Percentiles rank a stretch among this genome's conserved stretches.
Conservation (phyloP, 768 basidiomycete species). For the Leccinum subtestaceum region DNA sequence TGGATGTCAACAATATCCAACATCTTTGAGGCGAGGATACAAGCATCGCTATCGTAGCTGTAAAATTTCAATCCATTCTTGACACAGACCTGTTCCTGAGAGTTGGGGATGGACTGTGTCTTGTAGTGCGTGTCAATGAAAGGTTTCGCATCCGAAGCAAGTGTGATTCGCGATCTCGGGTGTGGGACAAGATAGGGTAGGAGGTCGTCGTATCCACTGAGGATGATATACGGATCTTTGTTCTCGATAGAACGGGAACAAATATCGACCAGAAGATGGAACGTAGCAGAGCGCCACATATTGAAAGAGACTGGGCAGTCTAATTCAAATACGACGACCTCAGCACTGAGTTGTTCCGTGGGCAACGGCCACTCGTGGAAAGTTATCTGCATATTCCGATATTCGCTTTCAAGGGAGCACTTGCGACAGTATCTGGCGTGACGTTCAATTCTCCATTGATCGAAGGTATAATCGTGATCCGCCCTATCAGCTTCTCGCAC, state of each 20-base stretch:
- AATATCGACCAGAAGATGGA: slow-evolving; percentile 34
- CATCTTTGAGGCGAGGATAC: slow-evolving; percentile 14
- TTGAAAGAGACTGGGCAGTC: slow-evolving; percentile 38
- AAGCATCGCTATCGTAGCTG: slow-evolving; percentile 27
- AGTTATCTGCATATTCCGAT: background rate
- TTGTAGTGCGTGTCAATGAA: slow-evolving; percentile 18
- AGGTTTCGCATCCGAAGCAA: slow-evolving; percentile 25
- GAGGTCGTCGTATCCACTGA: slow-evolving; percentile 15
- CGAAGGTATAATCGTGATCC: background rate
- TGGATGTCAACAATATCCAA: slow-evolving; percentile 16
- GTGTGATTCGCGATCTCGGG: slow-evolving; percentile 18
- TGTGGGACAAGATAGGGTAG: slow-evolving; percentile 14
- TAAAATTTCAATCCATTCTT: slow-evolving; percentile 34
- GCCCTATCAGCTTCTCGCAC: background rate
- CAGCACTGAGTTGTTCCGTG: slow-evolving; percentile 11
- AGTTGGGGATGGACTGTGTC: slow-evolving; percentile 12
- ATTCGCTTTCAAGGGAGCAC: background rate
- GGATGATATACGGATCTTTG: slow-evolving; percentile 12
- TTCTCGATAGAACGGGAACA: background rate
- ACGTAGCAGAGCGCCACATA: slow-evolving; percentile 45
- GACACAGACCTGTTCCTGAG: slow-evolving; percentile 22
- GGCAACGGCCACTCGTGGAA: slow-evolving; percentile 36
- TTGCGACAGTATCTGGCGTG: background rate
- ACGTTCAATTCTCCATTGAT: background rate
- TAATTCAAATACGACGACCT: slow-evolving; percentile 42